Percentiles rank a stretch among this genome's conserved stretches.
These are phyloP conservation scores for Colletotrichum cuscutae DNA, from an alignment of 2,329 filamentous ascomycete genomes.

Conservation along the genomic window DNA sequence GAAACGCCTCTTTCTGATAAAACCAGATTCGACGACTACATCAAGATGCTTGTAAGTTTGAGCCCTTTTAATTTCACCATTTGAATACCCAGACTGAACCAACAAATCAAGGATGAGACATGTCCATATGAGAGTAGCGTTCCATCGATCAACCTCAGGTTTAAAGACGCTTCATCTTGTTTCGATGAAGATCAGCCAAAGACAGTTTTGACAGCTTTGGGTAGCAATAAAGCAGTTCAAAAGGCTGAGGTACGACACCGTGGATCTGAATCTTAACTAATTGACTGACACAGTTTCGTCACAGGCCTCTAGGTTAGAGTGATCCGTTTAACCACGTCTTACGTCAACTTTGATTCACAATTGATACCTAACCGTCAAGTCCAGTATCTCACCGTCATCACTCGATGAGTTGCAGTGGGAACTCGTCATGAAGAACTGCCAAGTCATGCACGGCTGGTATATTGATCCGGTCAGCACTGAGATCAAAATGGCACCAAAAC, in stretches of 20 bases:
- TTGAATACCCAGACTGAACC: too few relatives aligned
- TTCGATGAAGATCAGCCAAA: neutral
- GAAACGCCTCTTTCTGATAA: neutral
- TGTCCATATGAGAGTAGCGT: neutral
- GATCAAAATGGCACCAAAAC: slow-evolving; percentile 17
- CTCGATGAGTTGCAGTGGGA: slow-evolving; percentile 2
- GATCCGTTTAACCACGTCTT: too few relatives aligned
- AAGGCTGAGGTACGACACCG: neutral
- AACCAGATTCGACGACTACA: neutral
- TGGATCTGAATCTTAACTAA: neutral
- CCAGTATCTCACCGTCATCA: neutral
- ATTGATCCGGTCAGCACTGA: neutral
- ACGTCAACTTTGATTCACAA: neutral
- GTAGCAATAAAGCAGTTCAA: neutral
- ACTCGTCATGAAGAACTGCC: slow-evolving; percentile 10
- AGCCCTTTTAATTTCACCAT: neutral
- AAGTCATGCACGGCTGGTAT: slow-evolving; percentile 22
- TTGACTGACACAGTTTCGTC: neutral
- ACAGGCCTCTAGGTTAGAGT: neutral
- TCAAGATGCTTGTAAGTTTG: neutral
- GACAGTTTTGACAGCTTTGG: neutral
- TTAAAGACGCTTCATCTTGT: neutral
- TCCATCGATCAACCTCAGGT: neutral
- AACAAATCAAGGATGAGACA: neutral
- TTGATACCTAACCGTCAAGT: neutral